Evolutionary conservation across 2,329 filamentous ascomycete species (phyloP).

Genomic region (Xylaria sp.): DNA sequence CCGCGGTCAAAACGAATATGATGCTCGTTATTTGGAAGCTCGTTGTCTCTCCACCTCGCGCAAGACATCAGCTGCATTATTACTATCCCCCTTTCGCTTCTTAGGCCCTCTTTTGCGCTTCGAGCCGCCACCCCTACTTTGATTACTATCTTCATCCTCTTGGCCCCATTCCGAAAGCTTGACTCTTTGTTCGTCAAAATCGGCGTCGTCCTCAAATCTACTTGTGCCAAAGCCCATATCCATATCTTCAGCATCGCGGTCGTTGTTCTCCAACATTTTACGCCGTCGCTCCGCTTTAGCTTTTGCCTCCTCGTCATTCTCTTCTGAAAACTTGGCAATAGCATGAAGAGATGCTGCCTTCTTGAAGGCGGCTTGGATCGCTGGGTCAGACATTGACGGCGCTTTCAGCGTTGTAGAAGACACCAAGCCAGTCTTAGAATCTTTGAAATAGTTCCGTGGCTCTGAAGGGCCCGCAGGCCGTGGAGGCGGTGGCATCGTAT

Average conservation of each 20-base stretch:
- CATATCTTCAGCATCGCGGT: conserved; percentile 88
- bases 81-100: conserved; percentile 81
- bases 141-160: conserved; percentile 60
- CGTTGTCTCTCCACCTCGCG: conserved; percentile 75
- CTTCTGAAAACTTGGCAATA: conserved; percentile 54
- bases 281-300: conserved; percentile 75
- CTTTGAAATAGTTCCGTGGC: conserved; percentile 71
- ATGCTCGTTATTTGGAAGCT: conserved; percentile 44
- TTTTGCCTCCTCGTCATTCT: conserved; percentile 57
- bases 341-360: conserved; percentile 77
- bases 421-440: conserved; percentile 64
- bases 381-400: conserved; percentile 75
- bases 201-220: conserved; percentile 87
- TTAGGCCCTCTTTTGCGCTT: conserved; percentile 77
- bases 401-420: conserved; percentile 62
- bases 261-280: conserved; percentile 77
- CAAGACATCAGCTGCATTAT: conserved; percentile 83
- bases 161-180: conserved; percentile 74
- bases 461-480: conserved; percentile 51
- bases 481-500: conserved; percentile 60
- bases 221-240: conserved; percentile 95
- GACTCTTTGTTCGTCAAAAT: conserved; percentile 73
- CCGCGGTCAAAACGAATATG: background rate
- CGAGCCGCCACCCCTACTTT: conserved; percentile 55
- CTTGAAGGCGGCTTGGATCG: conserved; percentile 84